Percentiles rank a stretch among this genome's conserved stretches.
Conservation (phyloP, 2,329 filamentous ascomycete species). For the Coniochaeta sp. region DNA sequence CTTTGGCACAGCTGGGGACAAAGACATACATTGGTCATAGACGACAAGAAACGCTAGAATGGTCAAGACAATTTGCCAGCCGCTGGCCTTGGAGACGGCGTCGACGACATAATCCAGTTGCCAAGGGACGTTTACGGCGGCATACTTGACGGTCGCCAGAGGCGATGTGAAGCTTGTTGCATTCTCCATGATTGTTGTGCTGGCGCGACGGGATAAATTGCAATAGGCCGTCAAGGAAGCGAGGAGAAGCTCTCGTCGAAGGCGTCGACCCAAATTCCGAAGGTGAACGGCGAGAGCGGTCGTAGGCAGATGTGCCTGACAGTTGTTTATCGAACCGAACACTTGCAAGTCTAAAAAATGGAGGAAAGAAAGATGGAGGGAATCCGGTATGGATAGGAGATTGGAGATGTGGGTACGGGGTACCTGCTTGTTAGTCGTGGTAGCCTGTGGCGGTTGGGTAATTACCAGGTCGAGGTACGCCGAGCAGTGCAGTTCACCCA, state of each 20-base stretch:
- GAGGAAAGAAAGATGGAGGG: neutral
- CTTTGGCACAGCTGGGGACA: no score
- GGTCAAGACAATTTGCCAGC: constrained; percentile 59
- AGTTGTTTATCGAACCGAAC: neutral
- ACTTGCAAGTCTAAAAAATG: neutral
- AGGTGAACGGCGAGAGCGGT: neutral
- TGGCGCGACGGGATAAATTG: neutral
- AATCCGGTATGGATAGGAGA: neutral
- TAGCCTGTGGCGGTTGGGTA: no score
- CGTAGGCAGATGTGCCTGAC: neutral
- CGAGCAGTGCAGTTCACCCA: no score
- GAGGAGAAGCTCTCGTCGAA: neutral
- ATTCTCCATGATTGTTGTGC: constrained; percentile 38
- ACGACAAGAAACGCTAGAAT: constrained; percentile 63
- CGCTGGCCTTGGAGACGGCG: constrained; percentile 49
- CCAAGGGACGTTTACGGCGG: constrained; percentile 40
- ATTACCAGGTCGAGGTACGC: no score
- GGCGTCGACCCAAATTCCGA: neutral
- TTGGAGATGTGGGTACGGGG: neutral
- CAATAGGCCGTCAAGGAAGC: neutral
- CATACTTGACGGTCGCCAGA: constrained; percentile 51
- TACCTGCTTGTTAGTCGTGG: neutral
- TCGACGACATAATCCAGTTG: constrained; percentile 50
- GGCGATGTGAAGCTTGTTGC: constrained; percentile 61
- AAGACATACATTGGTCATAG: constrained; percentile 80